Evolutionary conservation across 2,329 filamentous ascomycete genomes (phyloP).

Genomic region (Alternaria panax): DNA sequence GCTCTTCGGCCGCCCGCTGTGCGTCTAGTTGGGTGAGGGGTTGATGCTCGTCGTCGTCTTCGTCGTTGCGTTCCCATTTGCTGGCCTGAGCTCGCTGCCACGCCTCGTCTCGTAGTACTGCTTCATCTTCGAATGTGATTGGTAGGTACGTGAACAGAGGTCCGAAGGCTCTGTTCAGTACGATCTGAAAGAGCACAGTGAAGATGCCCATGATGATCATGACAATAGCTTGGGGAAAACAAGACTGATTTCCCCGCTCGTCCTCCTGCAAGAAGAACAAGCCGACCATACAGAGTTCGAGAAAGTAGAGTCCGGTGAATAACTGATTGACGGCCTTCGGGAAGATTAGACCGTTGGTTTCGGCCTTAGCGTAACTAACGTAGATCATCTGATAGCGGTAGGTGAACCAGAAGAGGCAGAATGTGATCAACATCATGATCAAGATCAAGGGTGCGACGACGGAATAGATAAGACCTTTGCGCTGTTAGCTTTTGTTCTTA

Average conservation of each 20-base stretch:
- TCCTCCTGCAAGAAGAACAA: constrained; percentile 82
- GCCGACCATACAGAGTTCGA: constrained; percentile 89
- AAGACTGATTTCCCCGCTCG: constrained; percentile 61
- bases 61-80: constrained; percentile 67
- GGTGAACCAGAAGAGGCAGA: constrained; percentile 88
- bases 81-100: constrained; percentile 81
- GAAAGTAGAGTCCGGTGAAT: constrained; percentile 92
- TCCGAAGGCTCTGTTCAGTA: constrained; percentile 83
- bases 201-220: constrained; percentile 80
- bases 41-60: constrained; percentile 58
- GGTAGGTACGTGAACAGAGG: constrained; percentile 89
- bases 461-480: constrained; percentile 75
- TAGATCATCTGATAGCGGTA: constrained; percentile 98
- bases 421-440: constrained; percentile 92
- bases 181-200: constrained; percentile 78
- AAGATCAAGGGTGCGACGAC: constrained; percentile 90
- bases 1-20: constrained; percentile 39
- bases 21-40: constrained; percentile 49
- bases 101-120: constrained; percentile 85
- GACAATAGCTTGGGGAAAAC: constrained; percentile 77
- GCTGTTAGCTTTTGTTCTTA: constrained; percentile 18
- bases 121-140: constrained; percentile 95
- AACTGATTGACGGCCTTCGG: constrained; percentile 93
- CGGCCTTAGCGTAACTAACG: constrained; percentile 85
- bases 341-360: constrained; percentile 92